A percentile compares a stretch with the other conserved stretches of the same genome.
Evolutionary conservation across 495 filamentous ascomycete species (phyloP).

Genomic region (Massariosphaeria phaeospora): DNA sequence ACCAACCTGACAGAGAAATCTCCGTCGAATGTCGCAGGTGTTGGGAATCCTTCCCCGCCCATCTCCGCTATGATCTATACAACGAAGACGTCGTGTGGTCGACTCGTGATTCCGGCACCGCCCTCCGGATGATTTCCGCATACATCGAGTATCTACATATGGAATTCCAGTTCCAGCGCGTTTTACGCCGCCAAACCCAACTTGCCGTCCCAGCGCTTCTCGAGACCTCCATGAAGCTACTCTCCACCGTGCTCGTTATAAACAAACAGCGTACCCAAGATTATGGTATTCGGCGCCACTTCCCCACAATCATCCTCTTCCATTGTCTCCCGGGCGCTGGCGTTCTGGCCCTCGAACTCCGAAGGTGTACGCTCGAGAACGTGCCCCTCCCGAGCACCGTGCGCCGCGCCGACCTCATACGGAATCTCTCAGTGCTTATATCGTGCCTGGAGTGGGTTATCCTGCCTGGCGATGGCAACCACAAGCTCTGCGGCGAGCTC

Average conservation of each 20-base stretch:
- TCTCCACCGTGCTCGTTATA: constrained; percentile 21
- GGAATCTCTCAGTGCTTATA: constrained; percentile 28
- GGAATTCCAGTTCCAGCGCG: constrained; percentile 25
- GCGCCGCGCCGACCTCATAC: constrained; percentile 24
- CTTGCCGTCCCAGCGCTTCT: constrained; percentile 18
- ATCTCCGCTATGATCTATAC: constrained; percentile 27
- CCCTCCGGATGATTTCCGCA: constrained; percentile 20
- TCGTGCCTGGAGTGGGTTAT: constrained; percentile 26
- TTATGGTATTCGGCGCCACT: constrained; percentile 21
- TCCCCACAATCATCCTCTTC: constrained; percentile 23
- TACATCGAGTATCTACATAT: constrained; percentile 29
- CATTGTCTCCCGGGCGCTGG: constrained; percentile 27
- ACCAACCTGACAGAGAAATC: constrained; percentile 1
- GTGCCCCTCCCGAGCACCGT: constrained; percentile 20
- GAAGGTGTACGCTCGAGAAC: constrained; percentile 28
- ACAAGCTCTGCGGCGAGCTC: constrained; percentile 26
- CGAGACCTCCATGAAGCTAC: constrained; percentile 26
- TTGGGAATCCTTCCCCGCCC: constrained; percentile 22
- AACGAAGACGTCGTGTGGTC: constrained; percentile 19
- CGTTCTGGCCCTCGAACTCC: constrained; percentile 25
- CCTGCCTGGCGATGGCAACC: constrained; percentile 27
- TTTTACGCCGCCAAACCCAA: constrained; percentile 20
- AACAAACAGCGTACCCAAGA: constrained; percentile 26
- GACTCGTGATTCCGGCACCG: not conserved
- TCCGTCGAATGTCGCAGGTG: constrained; percentile 1